Evolutionary conservation across 2,329 filamentous ascomycete species (phyloP).

Genomic region (Colletotrichum acutatum): DNA sequence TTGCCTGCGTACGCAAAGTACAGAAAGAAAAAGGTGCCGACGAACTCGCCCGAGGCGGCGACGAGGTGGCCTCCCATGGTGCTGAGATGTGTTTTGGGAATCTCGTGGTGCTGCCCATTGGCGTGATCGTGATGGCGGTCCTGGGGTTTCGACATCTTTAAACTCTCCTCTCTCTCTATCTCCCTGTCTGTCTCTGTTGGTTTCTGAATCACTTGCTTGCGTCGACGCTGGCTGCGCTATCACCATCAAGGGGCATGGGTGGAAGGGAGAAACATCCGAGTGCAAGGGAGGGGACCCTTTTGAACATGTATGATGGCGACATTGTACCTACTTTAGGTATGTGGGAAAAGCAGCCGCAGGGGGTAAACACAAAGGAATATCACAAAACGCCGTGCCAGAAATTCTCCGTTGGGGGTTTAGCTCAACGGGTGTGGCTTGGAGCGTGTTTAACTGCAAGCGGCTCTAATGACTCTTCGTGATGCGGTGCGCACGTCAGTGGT

Average conservation of each 20-base stretch:
- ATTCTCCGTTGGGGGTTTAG: background rate
- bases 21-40: constrained; percentile 56
- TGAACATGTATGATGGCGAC: background rate
- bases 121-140: background rate
- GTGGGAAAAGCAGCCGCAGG: background rate
- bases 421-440: background rate
- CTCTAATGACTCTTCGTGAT: background rate
- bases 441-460: background rate
- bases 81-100: background rate
- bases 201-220: background rate
- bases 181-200: background rate
- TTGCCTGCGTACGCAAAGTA: constrained; percentile 52
- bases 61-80: constrained; percentile 41
- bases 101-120: background rate
- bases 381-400: background rate
- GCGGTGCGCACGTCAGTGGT: constrained; percentile 1
- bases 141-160: background rate
- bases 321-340: background rate
- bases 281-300: background rate
- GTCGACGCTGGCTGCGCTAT: background rate
- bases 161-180: background rate
- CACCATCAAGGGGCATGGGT: background rate
- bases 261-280: background rate
- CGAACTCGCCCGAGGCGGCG: constrained; percentile 53
- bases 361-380: background rate